phyloP scores from a whole-genome alignment of 2,329 filamentous ascomycete species.

The Scorias spongiosa region DNA sequence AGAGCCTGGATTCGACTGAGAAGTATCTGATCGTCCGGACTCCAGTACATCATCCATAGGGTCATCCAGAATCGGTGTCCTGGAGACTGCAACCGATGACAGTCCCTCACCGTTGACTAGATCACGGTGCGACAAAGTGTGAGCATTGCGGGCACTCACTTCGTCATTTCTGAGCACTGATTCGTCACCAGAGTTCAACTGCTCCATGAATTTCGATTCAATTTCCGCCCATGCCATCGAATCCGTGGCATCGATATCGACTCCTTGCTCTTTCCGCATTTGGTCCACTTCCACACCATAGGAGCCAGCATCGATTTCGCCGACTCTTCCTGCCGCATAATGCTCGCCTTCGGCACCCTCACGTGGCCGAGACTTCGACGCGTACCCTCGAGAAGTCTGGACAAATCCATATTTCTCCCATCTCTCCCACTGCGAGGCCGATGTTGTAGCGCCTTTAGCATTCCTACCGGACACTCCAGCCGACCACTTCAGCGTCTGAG shows the following conservation, averaged over 20 bases:
- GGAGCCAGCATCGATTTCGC: no score
- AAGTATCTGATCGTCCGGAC: no score
- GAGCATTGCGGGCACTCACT: no score
- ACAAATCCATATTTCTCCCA: slow-evolving; percentile 15
- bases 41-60: no score
- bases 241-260: not conserved
- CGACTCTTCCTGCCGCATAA: not conserved
- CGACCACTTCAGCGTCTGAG: slow-evolving; percentile 27
- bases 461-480: slow-evolving; percentile 1
- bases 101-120: no score
- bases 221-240: not conserved
- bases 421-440: slow-evolving; percentile 10
- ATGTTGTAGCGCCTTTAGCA: slow-evolving; percentile 1
- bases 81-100: no score
- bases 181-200: not conserved
- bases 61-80: no score
- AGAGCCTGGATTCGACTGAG: not conserved
- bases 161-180: no score
- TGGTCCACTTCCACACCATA: no score
- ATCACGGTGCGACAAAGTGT: no score
- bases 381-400: slow-evolving; percentile 12
- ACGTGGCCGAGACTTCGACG: slow-evolving; percentile 6
- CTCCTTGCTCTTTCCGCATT: no score
- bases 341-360: not conserved
- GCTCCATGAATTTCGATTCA: not conserved